These are phyloP conservation scores for Aspergillus bertholletiae DNA, from an alignment of 495 filamentous ascomycete genomes.

Conservation along the genomic window DNA sequence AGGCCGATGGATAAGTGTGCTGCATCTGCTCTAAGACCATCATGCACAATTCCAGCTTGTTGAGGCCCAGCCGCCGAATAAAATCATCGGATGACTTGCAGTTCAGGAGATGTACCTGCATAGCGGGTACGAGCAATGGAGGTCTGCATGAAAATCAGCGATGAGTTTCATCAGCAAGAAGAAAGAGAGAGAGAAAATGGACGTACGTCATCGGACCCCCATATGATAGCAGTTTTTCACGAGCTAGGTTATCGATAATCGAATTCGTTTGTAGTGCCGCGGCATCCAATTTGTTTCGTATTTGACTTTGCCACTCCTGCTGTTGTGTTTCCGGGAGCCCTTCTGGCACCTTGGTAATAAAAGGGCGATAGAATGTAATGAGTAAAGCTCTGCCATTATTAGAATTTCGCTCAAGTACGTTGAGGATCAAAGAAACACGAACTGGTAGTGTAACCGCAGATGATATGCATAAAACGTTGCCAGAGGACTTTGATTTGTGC, in stretches of 20 bases:
- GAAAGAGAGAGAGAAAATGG: not conserved
- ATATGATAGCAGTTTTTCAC: conserved; percentile 25
- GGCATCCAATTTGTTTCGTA: conserved; percentile 19
- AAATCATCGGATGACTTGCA: conserved; percentile 29
- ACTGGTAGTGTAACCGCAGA: conserved; percentile 35
- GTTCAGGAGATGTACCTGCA: conserved; percentile 37
- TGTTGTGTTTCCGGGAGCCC: conserved; percentile 6
- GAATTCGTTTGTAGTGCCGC: conserved; percentile 32
- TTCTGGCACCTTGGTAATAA: conserved; percentile 10
- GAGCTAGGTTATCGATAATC: conserved; percentile 28
- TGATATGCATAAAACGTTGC: conserved; percentile 26
- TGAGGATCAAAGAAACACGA: not conserved
- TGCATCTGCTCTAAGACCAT: conserved; percentile 37
- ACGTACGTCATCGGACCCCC: conserved; percentile 36
- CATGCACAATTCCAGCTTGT: conserved; percentile 41
- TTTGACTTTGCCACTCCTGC: conserved; percentile 17
- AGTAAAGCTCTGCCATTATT: conserved; percentile 20
- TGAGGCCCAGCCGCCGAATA: conserved; percentile 30
- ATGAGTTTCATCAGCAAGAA: not conserved
- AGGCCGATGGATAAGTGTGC: conserved; percentile 31
- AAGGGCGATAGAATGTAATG: conserved; percentile 30
- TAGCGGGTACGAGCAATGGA: conserved; percentile 35
- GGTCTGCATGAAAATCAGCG: conserved; percentile 20
- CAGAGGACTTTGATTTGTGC: conserved; percentile 7
- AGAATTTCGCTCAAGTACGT: not conserved